Percentiles rank a stretch among this genome's conserved stretches.
Conservation (phyloP, 352 stramenopile species). For the Phytopythium cucurbitacearum region DNA sequence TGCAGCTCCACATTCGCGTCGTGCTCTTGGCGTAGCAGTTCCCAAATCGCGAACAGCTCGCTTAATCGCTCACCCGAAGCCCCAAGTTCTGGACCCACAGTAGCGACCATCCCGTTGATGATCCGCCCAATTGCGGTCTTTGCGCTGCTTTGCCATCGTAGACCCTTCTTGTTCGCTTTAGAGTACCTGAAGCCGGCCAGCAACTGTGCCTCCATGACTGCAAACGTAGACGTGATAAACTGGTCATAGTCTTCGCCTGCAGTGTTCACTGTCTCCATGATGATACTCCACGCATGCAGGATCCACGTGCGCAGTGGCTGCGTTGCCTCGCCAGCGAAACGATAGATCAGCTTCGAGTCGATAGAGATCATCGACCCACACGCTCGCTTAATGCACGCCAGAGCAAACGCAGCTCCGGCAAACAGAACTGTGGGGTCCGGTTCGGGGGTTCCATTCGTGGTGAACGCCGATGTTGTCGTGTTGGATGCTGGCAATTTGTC, state of each 20-base stretch:
- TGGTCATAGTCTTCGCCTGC: constrained; percentile 80
- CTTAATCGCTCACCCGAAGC: constrained; percentile 37
- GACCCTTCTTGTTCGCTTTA: constrained; percentile 49
- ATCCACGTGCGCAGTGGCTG: constrained; percentile 84
- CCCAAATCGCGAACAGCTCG: constrained; percentile 71
- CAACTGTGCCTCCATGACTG: constrained; percentile 71
- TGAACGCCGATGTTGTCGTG: constrained; percentile 4
- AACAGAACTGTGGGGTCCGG: constrained; percentile 43
- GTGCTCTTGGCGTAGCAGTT: constrained; percentile 35
- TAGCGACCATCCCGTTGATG: constrained; percentile 66
- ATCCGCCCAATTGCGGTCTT: constrained; percentile 58
- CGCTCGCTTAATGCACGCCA: constrained; percentile 74
- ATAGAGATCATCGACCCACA: constrained; percentile 77
- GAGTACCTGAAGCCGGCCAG: constrained; percentile 74
- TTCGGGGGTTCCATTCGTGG: constrained; percentile 18
- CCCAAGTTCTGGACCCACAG: constrained; percentile 49
- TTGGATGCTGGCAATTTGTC: constrained; percentile 40
- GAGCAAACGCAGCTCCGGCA: constrained; percentile 64
- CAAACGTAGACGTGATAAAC: constrained; percentile 69
- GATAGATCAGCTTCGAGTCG: constrained; percentile 71
- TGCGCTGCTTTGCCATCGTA: constrained; percentile 46
- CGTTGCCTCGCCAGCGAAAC: constrained; percentile 54
- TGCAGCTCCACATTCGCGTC: constrained; percentile 39
- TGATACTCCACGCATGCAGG: constrained; percentile 78
- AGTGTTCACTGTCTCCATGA: constrained; percentile 73